phyloP scores from a whole-genome alignment of 2,329 filamentous ascomycete species.

The Hymenoscyphus scutula region DNA sequence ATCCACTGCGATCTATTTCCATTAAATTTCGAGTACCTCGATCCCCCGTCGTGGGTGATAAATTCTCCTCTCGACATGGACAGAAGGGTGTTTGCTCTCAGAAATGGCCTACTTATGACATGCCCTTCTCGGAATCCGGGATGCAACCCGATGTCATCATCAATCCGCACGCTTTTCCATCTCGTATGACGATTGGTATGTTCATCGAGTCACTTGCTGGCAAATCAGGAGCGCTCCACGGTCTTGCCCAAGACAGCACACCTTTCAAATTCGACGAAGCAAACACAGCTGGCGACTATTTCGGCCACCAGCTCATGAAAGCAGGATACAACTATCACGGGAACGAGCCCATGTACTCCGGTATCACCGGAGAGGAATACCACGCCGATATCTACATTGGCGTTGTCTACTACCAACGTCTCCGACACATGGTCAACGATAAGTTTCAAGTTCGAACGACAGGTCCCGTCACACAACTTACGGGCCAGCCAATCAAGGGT shows the following conservation, averaged over 20 bases:
- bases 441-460: slow-evolving; percentile 98
- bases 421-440: slow-evolving; percentile 99
- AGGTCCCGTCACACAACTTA: slow-evolving; percentile 83
- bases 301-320: slow-evolving; percentile 91
- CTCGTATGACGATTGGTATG: slow-evolving; percentile 99
- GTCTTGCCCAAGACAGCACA: slow-evolving; percentile 92
- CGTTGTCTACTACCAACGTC: slow-evolving; percentile 95
- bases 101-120: slow-evolving; percentile 89
- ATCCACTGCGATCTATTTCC: slow-evolving; percentile 83
- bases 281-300: slow-evolving; percentile 89
- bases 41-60: slow-evolving; percentile 92
- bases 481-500: slow-evolving; percentile 95
- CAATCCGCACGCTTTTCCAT: slow-evolving; percentile 98
- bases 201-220: slow-evolving; percentile 96
- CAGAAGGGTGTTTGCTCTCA: slow-evolving; percentile 97
- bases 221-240: slow-evolving; percentile 90
- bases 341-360: slow-evolving; percentile 98
- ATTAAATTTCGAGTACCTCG: slow-evolving; percentile 92
- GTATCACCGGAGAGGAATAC: slow-evolving; percentile 92
- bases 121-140: slow-evolving; percentile 95
- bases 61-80: slow-evolving; percentile 97
- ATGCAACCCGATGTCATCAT: slow-evolving; percentile 98
- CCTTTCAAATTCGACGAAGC: slow-evolving; percentile 94
- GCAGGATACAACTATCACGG: slow-evolving; percentile 98
- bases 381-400: slow-evolving; percentile 95